Conservation (phyloP, 73 alveolate genomes). For the Uronychia setigera region DNA sequence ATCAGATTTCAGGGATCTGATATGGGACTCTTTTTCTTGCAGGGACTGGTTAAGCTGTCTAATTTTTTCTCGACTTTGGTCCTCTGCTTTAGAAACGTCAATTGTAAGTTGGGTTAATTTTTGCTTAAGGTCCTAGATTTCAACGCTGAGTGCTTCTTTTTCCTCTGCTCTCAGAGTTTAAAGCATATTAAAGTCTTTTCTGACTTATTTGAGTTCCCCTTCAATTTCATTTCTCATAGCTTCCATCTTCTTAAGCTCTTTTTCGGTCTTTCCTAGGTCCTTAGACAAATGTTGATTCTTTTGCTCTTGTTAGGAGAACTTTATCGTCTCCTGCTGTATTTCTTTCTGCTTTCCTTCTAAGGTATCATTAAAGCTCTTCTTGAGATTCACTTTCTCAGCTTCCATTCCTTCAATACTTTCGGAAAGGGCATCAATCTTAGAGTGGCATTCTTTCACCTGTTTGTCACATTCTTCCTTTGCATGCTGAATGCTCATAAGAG, state of each 20-base stretch:
- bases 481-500: neutral
- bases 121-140: neutral
- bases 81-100: neutral
- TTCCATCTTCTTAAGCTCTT: neutral
- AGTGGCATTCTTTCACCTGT: neutral
- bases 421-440: neutral
- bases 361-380: neutral
- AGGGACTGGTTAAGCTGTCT: neutral
- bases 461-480: neutral
- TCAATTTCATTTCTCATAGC: neutral
- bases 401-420: neutral
- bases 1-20: neutral
- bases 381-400: neutral
- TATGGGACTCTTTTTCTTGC: neutral
- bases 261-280: neutral
- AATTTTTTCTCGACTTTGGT: neutral
- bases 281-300: neutral
- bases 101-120: neutral
- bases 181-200: neutral
- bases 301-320: neutral
- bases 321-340: neutral
- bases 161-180: neutral
- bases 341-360: neutral
- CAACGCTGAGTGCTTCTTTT: neutral
- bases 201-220: neutral